Base-by-base conservation (phyloP, 352 stramenopile species). In the Lagenidium giganteum region DNA sequence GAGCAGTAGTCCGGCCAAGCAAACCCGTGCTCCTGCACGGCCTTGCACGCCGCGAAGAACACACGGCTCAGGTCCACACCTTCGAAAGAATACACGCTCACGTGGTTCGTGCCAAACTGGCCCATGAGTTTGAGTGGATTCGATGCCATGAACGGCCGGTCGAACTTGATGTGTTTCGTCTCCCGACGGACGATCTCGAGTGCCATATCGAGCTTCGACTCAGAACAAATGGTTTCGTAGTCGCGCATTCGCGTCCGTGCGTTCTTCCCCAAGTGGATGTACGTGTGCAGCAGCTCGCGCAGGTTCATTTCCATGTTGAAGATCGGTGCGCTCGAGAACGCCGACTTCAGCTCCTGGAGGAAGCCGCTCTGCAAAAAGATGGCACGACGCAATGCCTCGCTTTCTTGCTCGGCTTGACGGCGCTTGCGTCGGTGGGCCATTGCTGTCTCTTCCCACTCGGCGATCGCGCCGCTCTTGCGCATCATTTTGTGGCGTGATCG, bases 291-390 rank as follows among this genome's bases (percentile, higher is more conserved):
- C 18, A 82, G 32, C 22, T 64, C 61, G 21, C 53, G 47, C 64
- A 82, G 68, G 54, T 82, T 77, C 8, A 83, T 46, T 17, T 71
- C 63, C 16, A 53, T 21, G 0, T 42, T 43, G 13, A 47, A 47
- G n/a, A 58, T 33, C 13, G 40, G 39, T 7, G 67, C 45, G 36
- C 57, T 65, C 8, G 43, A 47, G 27, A 85, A 67, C 4, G 72
- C 20, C 5, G 46, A 30, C 29, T 70, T 60, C 24, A 85, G 57
- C 12, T 57, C 63, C 8, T 33, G 18, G 23, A 85, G 57, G 36
- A 81, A 83, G 26, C 47, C 37, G 7, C 64, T 51, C 39, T 85
- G 69, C 41, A 53, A 51, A 45, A 79, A 75, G 31, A 85, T 47
- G 8, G 64, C 69, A 14, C 57, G 48, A 0, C 69, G 67, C 13